Percentiles rank a stretch among this genome's conserved stretches.
These are phyloP conservation scores for Oryza glumipatula DNA, from an alignment of 176 grass and related monocot species.

Conservation along the genomic window DNA sequence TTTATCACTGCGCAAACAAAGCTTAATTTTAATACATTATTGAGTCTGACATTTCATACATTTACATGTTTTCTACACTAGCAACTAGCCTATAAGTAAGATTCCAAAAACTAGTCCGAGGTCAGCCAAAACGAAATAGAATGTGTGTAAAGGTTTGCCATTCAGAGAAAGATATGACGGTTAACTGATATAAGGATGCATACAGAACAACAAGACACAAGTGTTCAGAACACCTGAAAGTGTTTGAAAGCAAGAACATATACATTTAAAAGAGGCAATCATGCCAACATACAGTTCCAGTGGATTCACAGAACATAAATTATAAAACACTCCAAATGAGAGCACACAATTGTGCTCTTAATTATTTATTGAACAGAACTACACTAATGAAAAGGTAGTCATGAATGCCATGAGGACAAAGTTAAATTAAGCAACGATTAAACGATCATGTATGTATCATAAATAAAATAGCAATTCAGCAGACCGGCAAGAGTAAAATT, in stretches of 20 bases:
- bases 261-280: neutral
- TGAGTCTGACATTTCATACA: neutral
- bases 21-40: no score
- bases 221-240: neutral
- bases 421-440: neutral
- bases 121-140: neutral
- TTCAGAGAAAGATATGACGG: constrained; percentile 1
- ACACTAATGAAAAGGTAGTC: neutral
- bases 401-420: neutral
- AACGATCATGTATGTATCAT: neutral
- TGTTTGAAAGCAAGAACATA: neutral
- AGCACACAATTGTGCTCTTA: no score
- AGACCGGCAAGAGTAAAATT: neutral
- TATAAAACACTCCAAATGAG: neutral
- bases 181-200: constrained; percentile 7
- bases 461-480: neutral
- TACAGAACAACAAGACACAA: neutral
- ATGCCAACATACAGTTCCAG: neutral
- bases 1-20: no score
- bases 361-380: no score
- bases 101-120: neutral
- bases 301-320: neutral
- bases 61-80: neutral
- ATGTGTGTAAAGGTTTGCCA: neutral
- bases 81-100: neutral